Conservation (phyloP, 192 early-diverging fungal species). For the Linnemannia elongata region DNA sequence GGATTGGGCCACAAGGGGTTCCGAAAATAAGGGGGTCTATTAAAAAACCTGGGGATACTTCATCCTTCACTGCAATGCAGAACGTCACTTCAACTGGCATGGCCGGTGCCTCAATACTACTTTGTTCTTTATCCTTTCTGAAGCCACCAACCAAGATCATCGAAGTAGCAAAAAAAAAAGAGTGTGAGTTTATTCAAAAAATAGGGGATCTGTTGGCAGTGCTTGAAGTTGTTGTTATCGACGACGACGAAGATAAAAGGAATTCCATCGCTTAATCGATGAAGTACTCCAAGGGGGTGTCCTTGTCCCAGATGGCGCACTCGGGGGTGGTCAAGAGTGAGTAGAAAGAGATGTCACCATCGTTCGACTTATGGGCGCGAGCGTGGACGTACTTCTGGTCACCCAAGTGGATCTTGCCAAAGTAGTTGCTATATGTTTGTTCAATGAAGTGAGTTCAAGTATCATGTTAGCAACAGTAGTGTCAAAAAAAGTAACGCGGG, state of each 20-base stretch:
- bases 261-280: constrained; percentile 56
- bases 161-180: no score
- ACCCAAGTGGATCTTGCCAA: constrained; percentile 68
- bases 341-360: constrained; percentile 61
- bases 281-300: constrained; percentile 65
- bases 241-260: neutral
- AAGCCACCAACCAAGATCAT: no score
- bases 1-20: neutral
- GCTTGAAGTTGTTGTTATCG: no score
- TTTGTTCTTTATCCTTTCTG: no score
- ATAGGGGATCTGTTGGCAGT: no score
- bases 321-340: constrained; percentile 64
- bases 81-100: no score
- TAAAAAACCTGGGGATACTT: neutral
- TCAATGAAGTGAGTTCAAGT: neutral
- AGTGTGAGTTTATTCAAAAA: no score
- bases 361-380: constrained; percentile 57
- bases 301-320: constrained; percentile 65
- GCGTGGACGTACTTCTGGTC: constrained; percentile 67
- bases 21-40: neutral
- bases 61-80: no score
- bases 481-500: neutral
- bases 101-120: no score
- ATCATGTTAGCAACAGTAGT: neutral
- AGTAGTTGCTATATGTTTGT: constrained; percentile 57